phyloP scores from a whole-genome alignment of 116 monocot genomes.

The Phalaenopsis hybrid region DNA sequence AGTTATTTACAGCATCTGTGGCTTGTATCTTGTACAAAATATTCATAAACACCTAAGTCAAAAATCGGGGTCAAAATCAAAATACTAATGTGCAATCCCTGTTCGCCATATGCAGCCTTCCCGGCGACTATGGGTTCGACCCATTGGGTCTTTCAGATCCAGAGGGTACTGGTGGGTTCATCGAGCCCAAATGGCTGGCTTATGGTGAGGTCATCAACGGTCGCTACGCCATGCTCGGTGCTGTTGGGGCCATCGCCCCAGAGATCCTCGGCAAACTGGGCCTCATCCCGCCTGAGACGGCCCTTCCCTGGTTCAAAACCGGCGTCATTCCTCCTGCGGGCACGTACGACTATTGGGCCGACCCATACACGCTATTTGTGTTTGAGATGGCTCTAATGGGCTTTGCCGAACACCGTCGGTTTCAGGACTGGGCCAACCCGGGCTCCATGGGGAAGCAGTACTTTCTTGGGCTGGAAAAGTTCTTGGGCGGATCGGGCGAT shows the following conservation, averaged over 20 bases:
- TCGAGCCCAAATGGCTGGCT: slow-evolving; percentile 83
- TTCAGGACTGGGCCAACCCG: slow-evolving; percentile 84
- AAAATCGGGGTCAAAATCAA: no score
- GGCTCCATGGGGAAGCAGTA: slow-evolving; percentile 93
- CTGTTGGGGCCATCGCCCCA: slow-evolving; percentile 54
- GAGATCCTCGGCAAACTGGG: slow-evolving; percentile 80
- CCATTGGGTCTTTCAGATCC: slow-evolving; percentile 91
- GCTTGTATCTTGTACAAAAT: no score
- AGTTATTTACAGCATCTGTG: no score
- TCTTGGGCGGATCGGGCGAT: slow-evolving; percentile 68
- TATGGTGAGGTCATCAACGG: slow-evolving; percentile 95
- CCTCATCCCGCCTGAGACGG: slow-evolving; percentile 67
- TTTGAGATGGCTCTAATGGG: slow-evolving; percentile 87
- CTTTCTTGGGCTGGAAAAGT: slow-evolving; percentile 86
- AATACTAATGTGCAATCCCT: no score
- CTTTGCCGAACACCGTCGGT: slow-evolving; percentile 88
- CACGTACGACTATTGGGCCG: slow-evolving; percentile 91
- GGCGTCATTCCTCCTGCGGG: slow-evolving; percentile 92
- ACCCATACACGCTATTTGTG: slow-evolving; percentile 81
- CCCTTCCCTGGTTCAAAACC: slow-evolving; percentile 88
- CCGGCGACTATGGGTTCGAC: slow-evolving; percentile 92
- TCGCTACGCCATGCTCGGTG: slow-evolving; percentile 77
- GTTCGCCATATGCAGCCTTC: slow-evolving; percentile 34
- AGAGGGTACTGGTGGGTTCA: slow-evolving; percentile 90
- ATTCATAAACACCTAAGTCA: no score